Evolutionary conservation across 495 filamentous ascomycete genomes (phyloP), one percentile per base, ranked within the genome.

Genomic region (Tetracladium marchalianum): DNA sequence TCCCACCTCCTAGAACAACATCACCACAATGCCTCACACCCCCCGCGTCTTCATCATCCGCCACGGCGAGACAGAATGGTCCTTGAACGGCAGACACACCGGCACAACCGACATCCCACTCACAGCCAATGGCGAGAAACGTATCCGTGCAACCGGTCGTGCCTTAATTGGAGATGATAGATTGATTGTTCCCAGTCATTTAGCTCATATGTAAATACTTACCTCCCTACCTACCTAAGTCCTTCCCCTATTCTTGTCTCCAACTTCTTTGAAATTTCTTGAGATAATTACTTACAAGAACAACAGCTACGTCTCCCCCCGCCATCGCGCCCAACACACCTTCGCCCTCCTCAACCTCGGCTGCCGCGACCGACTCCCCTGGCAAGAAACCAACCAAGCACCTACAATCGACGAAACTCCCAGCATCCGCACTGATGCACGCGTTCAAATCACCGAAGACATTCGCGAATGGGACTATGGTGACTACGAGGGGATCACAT

Each of bases 401-500:
- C 66, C 68, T 43, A 59, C 74, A 41, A 7, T 27, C 22, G 22
- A 27, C 7, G 3, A 27, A 27, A 27, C 22, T 7, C 22, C 22
- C 22, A 60, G 56, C 7, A 57, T 56, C 12, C 55, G 54, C 5
- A 75, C 70, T 39, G 39, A 65, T 5, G 73, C 73, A 9, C 58
- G 64, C 12, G 75, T 93, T 1, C 63, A 81, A 52, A 66, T 92
- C 35, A 87, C 85, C 0, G 77, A 89, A 48, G 79, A 84, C 40
- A 79, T 96, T 22, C 73, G 84, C 11, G 90, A 98, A 60, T 98
- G 90, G 90, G 87, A 94, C 65, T 98, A 98, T 55, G 92, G 92
- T 10, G 78, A 84, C 51, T 98, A 97, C 60, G 92, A 98, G 61
- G 92, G 92, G 1, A 77, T 94, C 61, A 93, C 85, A 6, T 82